Percentiles rank a stretch among this genome's conserved stretches.
Evolutionary conservation across 1,284 basidiomycete genomes (phyloP).

Genomic region (Mycena citricolor): DNA sequence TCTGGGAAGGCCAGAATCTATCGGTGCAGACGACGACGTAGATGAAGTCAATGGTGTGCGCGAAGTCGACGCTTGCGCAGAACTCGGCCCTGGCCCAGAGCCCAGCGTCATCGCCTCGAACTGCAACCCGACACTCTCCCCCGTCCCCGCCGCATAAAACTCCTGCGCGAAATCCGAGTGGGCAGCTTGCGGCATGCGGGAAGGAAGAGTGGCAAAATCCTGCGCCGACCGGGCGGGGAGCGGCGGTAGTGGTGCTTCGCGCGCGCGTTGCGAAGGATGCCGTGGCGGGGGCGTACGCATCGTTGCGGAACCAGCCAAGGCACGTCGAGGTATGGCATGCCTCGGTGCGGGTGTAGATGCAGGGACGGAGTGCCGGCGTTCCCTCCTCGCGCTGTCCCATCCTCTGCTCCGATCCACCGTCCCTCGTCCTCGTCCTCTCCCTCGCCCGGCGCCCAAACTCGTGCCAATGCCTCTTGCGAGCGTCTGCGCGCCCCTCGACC

Average conservation of each 20-base stretch:
- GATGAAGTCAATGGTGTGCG: constrained; percentile 24
- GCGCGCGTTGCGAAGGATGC: constrained; percentile 1
- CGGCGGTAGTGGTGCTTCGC: constrained; percentile 13
- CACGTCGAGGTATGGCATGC: constrained; percentile 6
- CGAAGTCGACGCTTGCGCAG: constrained; percentile 24
- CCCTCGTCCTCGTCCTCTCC: constrained; percentile 13
- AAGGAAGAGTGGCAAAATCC: no score
- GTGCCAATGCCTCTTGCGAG: constrained; percentile 17
- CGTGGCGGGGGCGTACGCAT: constrained; percentile 6
- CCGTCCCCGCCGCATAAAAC: constrained; percentile 52
- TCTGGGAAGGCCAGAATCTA: constrained; percentile 42
- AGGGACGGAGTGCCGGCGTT: no score
- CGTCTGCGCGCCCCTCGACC: no score
- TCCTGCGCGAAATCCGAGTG: constrained; percentile 52
- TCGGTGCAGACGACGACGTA: constrained; percentile 23
- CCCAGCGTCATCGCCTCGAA: constrained; percentile 8
- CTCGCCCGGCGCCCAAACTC: constrained; percentile 12
- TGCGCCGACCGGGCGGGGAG: no score
- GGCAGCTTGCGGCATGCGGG: no score
- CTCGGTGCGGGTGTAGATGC: constrained; percentile 18
- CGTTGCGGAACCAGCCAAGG: not conserved
- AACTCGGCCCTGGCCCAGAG: constrained; percentile 17
- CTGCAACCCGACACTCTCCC: constrained; percentile 21
- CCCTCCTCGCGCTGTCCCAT: no score
- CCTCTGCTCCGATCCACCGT: no score